Base-by-base conservation (phyloP, 352 stramenopile genomes). In the Pythium dissimile region DNA sequence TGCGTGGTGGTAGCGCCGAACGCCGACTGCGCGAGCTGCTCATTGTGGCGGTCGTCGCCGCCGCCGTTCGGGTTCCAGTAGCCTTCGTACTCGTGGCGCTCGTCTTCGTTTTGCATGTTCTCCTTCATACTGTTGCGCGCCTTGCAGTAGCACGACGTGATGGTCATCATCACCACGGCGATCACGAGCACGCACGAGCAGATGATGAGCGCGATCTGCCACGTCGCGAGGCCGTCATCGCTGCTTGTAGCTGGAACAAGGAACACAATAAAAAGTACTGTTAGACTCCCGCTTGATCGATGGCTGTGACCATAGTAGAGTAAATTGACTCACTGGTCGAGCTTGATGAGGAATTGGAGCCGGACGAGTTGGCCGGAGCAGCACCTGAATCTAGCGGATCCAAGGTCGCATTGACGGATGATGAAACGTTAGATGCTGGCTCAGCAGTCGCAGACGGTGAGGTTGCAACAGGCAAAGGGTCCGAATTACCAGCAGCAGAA, bases 61-160 rank as follows among this genome's bases (percentile, higher is more conserved):
- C 35, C 39, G 24, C 10, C 30, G 31, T 42, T 46, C 16, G 55
- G 46, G 45, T 66, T 54, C 50, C 51, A 66, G 37, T 66, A 66
- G 20, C 54, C 16, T 48, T 66, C 45, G 51, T 66, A 66, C 34
- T 61, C 51, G 5, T 41, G 37, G n/a, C 23, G 21, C 11, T 56
- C 59, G 37, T 60, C 34, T 57, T 66, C 59, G 27, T 38, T 43
- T 13, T 47, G 24, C 15, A 48, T 31, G 51, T 66, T 66, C 15
- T 66, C 59, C 43, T 66, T 61, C 59, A 66, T 66, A 16, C 44
- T 26, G 31, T 60, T 57, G 27, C 58, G 50, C 5, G 64, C 41
- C 45, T 67, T 67, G 60, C 64, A 71, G 49, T 67, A 71, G 50
- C 64, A 71, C 41, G 58, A 67, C 28, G 62, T 51, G 35, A 68